Evolutionary conservation across 345 rosid species (phyloP).

Genomic region (Eutrema yunnanense): DNA sequence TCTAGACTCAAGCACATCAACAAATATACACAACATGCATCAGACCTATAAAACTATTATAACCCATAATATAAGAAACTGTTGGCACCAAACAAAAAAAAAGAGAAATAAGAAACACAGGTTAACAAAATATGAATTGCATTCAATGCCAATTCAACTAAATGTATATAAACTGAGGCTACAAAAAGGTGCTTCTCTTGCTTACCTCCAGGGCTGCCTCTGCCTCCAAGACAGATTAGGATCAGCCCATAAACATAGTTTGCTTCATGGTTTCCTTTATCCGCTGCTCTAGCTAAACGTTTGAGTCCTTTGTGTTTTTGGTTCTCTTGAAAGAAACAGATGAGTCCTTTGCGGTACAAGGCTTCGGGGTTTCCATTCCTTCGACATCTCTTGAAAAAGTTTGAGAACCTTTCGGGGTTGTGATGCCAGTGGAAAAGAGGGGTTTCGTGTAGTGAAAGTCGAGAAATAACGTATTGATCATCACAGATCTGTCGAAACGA

Average conservation of each 20-base stretch:
- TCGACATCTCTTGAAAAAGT: not conserved
- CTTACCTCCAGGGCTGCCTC: not conserved
- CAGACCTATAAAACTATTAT: not conserved
- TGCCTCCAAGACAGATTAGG: slow-evolving; percentile 5
- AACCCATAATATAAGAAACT: not conserved
- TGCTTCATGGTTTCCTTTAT: slow-evolving; percentile 3
- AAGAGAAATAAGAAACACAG: not conserved
- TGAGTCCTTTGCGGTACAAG: not conserved
- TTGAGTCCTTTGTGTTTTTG: not conserved
- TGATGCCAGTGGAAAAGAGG: not conserved
- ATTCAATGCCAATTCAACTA: too few relatives aligned
- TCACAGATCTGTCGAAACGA: not conserved
- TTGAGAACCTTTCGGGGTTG: not conserved
- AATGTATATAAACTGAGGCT: not conserved
- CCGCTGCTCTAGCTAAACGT: not conserved
- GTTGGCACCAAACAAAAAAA: not conserved
- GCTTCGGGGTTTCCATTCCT: slow-evolving; percentile 21
- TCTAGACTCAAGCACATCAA: not conserved
- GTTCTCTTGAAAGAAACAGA: not conserved
- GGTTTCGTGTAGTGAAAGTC: not conserved
- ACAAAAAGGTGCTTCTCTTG: not conserved
- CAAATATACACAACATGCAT: not conserved
- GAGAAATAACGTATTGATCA: not conserved
- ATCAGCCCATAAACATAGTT: slow-evolving; percentile 18
- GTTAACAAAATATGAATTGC: not conserved